Percentiles rank a stretch among this genome's conserved stretches.
Evolutionary conservation across 2,329 filamentous ascomycete species (phyloP).

Genomic region (Anthostomella pinea): DNA sequence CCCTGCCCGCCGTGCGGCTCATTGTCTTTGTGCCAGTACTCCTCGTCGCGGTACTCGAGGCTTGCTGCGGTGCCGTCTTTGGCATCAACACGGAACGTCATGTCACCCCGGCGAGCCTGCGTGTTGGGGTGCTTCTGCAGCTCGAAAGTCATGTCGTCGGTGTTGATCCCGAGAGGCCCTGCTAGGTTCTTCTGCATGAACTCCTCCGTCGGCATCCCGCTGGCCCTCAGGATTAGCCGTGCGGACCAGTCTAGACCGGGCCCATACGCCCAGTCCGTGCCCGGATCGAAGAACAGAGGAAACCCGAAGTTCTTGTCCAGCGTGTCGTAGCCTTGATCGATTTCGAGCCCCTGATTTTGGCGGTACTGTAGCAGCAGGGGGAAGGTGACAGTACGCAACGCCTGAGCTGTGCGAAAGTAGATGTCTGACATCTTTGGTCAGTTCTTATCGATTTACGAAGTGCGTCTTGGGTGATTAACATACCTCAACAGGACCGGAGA

Average conservation of each 20-base stretch:
- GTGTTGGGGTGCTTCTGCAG: slow-evolving; percentile 15
- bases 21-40: slow-evolving; percentile 16
- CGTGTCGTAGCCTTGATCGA: slow-evolving; percentile 7
- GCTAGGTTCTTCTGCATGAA: slow-evolving; percentile 12
- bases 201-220: slow-evolving; percentile 7
- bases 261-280: slow-evolving; percentile 11
- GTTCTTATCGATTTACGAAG: no score
- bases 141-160: slow-evolving; percentile 23
- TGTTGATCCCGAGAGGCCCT: slow-evolving; percentile 9
- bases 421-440: slow-evolving; percentile 9
- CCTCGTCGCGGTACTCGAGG: slow-evolving; percentile 15
- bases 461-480: not conserved
- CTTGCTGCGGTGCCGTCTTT: not conserved
- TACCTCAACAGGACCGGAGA: slow-evolving; percentile 16
- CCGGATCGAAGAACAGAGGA: slow-evolving; percentile 16
- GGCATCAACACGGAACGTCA: slow-evolving; percentile 14
- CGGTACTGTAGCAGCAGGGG: slow-evolving; percentile 13
- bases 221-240: slow-evolving; percentile 11
- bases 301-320: slow-evolving; percentile 15
- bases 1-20: slow-evolving; percentile 36
- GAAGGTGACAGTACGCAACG: slow-evolving; percentile 7
- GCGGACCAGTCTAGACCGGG: slow-evolving; percentile 13
- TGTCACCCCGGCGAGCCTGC: slow-evolving; percentile 17
- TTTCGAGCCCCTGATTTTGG: slow-evolving; percentile 9
- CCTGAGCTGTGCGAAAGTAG: slow-evolving; percentile 13